Evolutionary conservation across 108 stramenopile genomes (phyloP), one percentile per base, ranked within the genome.

Genomic region (Cylindrotheca closterium): DNA sequence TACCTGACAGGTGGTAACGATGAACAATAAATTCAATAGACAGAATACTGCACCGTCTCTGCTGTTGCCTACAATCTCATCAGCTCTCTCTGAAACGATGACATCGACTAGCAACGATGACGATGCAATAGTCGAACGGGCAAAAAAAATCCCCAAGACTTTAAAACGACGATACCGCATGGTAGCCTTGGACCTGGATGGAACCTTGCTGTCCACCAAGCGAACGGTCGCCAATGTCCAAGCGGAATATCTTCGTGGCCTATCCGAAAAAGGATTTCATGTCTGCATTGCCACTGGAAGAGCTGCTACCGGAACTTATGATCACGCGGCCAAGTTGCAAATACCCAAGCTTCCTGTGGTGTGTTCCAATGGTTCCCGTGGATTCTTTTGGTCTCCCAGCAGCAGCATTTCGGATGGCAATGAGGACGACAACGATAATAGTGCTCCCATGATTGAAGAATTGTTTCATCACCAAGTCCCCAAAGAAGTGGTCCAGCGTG

Each of bases 131-230:
- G n/a, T n/a, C n/a, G n/a, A n/a, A n/a, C n/a, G n/a, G n/a, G n/a
- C n/a, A n/a, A n/a, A n/a, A n/a, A n/a, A n/a, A n/a, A n/a, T n/a
- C n/a, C n/a, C n/a, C n/a, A n/a, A n/a, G n/a, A n/a, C n/a, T n/a
- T n/a, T n/a, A n/a, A n/a, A n/a, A n/a, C n/a, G n/a, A 42, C 37
- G 15, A 42, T 63, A 31, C 45, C 12, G 42, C 15, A 79, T 81
- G 74, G 76, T 82, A 10, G 82, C 80, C 1, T 53, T 87, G 22
- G 86, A 87, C 42, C 65, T 87, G 24, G 86, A 87, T 71, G 87
- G 88, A 18, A 85, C 84, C 4, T 56, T 81, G 17, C 56, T 81
- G 0, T 71, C 75, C 3, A 67, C 67, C 0, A 83, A 90, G 61
- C 51, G 48, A 55, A 0, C 51, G 26, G 27, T 90, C 1, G 61